Percentiles rank a stretch among this genome's conserved stretches.
Conservation (phyloP, 805 yeast genomes). For the Nakazawaea ernobii region DNA sequence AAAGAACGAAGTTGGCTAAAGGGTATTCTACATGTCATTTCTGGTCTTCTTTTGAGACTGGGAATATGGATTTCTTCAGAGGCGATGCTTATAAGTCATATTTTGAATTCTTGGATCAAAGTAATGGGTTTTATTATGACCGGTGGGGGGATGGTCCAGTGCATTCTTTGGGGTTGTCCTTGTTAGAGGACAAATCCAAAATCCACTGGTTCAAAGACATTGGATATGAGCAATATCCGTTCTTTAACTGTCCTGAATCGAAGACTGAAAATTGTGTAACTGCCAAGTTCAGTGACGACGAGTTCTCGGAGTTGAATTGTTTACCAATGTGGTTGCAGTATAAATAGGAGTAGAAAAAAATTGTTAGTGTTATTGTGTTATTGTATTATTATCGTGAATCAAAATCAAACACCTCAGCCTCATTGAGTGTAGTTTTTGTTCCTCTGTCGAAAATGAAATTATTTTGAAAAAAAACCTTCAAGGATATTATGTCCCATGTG, state of each 20-base stretch:
- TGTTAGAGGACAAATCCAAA: conserved; percentile 39
- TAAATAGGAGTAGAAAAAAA: too few species aligned
- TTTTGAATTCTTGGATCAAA: conserved; percentile 59
- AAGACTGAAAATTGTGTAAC: background rate
- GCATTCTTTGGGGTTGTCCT: conserved; percentile 42
- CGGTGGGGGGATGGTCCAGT: conserved; percentile 58
- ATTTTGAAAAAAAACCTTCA: background rate
- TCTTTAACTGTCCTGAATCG: conserved; percentile 38
- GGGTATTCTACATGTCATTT: conserved; percentile 82
- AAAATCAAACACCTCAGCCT: too few species aligned
- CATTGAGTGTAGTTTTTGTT: too few species aligned
- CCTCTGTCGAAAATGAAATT: too few species aligned
- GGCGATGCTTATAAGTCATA: conserved; percentile 60
- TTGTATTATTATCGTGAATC: too few species aligned
- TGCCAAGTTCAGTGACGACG: conserved; percentile 1
- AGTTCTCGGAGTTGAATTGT: conserved; percentile 8
- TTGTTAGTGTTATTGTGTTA: background rate
- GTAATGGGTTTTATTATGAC: conserved; percentile 81
- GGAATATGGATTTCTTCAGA: conserved; percentile 67
- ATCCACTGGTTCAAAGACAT: conserved; percentile 52
- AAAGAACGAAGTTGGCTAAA: conserved; percentile 32
- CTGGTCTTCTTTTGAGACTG: conserved; percentile 86
- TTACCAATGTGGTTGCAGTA: conserved; percentile 6
- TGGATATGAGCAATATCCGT: conserved; percentile 45
- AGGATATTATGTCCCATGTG: background rate